A percentile compares a stretch with the other conserved stretches of the same genome.
Evolutionary conservation across 352 stramenopile genomes (phyloP).

Genomic region (Elongisporangium anandrum): DNA sequence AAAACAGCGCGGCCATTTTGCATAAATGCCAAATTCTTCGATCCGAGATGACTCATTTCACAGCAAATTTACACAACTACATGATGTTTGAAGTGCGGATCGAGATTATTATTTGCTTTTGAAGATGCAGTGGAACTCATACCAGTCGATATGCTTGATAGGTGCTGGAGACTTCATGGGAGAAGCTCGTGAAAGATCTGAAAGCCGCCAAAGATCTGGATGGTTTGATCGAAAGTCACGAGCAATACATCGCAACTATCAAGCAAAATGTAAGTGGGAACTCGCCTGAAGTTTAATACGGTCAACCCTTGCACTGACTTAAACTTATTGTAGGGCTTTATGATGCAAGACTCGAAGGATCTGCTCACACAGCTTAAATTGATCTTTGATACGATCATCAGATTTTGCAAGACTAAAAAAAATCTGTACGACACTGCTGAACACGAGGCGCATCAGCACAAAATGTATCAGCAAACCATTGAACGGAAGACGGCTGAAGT

Average conservation of each 20-base stretch:
- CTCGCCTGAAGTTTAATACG: neutral
- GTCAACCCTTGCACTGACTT: neutral
- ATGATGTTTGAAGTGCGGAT: constrained; percentile 95
- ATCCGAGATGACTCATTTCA: constrained; percentile 98
- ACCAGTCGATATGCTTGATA: constrained; percentile 8
- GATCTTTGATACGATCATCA: constrained; percentile 80
- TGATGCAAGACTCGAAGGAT: constrained; percentile 70
- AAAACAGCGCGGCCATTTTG: constrained; percentile 63
- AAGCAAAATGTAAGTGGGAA: constrained; percentile 67
- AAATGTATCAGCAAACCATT: constrained; percentile 41
- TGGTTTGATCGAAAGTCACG: constrained; percentile 94
- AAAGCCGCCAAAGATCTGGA: constrained; percentile 92
- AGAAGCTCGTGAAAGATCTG: constrained; percentile 88
- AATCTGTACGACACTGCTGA: constrained; percentile 76
- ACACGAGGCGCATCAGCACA: constrained; percentile 62
- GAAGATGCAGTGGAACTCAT: neutral
- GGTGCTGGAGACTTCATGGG: constrained; percentile 93
- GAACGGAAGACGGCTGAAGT: constrained; percentile 47
- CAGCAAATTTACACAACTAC: constrained; percentile 97
- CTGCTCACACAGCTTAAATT: constrained; percentile 74
- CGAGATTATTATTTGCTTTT: neutral
- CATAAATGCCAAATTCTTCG: constrained; percentile 93
- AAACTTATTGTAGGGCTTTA: constrained; percentile 55
- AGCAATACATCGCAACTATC: constrained; percentile 92
- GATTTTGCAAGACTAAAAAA: constrained; percentile 79